Conservation (phyloP, 2,329 filamentous ascomycete species). For the Aureobasidium mangrovei region DNA sequence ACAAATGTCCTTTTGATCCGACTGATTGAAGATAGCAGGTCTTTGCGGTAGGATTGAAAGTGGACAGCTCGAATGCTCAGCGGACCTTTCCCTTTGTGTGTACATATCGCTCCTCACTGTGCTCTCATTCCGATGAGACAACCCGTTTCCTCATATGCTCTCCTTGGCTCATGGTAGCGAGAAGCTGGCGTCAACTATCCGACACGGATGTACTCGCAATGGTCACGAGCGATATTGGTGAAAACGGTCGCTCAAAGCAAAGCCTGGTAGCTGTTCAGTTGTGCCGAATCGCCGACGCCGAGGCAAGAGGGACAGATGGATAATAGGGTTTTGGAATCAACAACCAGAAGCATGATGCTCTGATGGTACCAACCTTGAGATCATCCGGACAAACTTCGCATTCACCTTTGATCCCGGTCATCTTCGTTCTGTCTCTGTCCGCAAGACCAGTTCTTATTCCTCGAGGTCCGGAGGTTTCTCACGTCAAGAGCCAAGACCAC, state of each 20-base stretch:
- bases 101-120: not conserved
- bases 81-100: not conserved
- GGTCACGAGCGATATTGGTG: conserved; percentile 11
- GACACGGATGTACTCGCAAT: conserved; percentile 1
- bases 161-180: conserved; percentile 1
- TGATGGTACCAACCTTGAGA: conserved; percentile 9
- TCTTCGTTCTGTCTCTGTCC: no score
- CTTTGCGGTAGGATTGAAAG: not conserved
- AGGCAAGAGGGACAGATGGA: not conserved
- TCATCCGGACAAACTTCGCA: not conserved
- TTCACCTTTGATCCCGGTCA: no score
- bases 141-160: conserved; percentile 3
- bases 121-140: conserved; percentile 5
- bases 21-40: conserved; percentile 6
- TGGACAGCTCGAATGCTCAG: not conserved
- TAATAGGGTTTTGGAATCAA: conserved; percentile 9
- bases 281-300: not conserved
- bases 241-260: conserved; percentile 11
- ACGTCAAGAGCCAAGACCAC: no score
- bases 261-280: conserved; percentile 5
- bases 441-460: no score
- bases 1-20: not conserved
- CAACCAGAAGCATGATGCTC: conserved; percentile 7
- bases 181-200: not conserved
- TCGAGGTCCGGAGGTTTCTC: no score